Base-by-base conservation (phyloP, 2,329 filamentous ascomycete species). In the Xylaria sp. region DNA sequence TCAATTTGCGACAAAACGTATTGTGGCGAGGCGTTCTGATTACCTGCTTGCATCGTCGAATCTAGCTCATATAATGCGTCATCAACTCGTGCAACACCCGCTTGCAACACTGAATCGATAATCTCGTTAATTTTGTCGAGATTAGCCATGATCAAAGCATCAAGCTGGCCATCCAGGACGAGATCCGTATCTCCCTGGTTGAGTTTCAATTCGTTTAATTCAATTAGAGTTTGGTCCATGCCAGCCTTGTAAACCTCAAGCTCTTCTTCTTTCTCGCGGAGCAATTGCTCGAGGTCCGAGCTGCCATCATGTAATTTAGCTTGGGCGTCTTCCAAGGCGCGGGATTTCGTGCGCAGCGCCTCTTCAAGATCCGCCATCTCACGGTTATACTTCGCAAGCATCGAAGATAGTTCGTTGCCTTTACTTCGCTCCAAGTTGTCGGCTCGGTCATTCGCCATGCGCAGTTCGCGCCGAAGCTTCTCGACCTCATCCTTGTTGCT, bases 331-430 rank as follows among this genome's bases (percentile, higher is more conserved):
- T 97, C 94, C 50, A 99, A 83, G 45, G 93, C 91, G 41, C 93
- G 89, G 13, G 92, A 93, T 87, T 98, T 99, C 80, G 89, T 94
- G 73, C 92, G 85, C 56, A 99, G 85, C 23, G 95, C 91, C 81
- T 98, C 96, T 79, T 99, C 96, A 25, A 99, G 88, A 80, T 99
- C 95, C 10, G 94, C 91, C 88, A 99, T 96, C 82, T 99, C 96
- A 60, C 96, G 90, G 80, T 98, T 98, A 81, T 98, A 97, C 81
- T 97, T 95, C 76, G 94, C 89, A 69, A 98, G 86, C 92, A 99
- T 93, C 0, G 93, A 91, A 2, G 95, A 98, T 5, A 99, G 87
- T 82, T 99, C 96, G 66, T 93, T 96, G 72, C 95, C 95, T 84
- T 99, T 99, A 79, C 90, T 91, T 70, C 93, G 90, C 80, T 99